phyloP scores from a whole-genome alignment of 1,284 basidiomycete species.

The Erythrobasidium hasegawianum region DNA sequence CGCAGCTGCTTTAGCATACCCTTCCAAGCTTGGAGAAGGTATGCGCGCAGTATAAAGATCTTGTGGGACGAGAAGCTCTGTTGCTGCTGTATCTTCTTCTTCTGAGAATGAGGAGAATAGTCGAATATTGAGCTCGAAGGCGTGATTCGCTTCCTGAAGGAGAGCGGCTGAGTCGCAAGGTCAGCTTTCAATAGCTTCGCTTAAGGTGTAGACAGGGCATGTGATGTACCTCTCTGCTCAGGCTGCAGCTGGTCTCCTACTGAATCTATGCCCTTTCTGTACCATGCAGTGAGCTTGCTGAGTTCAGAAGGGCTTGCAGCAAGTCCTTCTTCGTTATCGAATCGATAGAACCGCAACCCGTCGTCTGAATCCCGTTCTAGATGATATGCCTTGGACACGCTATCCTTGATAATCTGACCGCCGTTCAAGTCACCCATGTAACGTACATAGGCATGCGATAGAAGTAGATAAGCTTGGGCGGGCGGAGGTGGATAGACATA shows the following conservation, averaged over 20 bases:
- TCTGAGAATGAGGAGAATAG: slow-evolving; percentile 55
- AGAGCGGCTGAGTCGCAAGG: slow-evolving; percentile 53
- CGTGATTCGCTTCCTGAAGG: slow-evolving; percentile 63
- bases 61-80: background rate
- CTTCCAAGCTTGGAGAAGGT: slow-evolving; percentile 5
- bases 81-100: background rate
- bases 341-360: slow-evolving; percentile 66
- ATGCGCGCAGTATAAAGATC: slow-evolving; percentile 2
- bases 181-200: too few relatives aligned
- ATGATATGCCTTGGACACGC: slow-evolving; percentile 63
- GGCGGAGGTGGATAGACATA: slow-evolving; percentile 50
- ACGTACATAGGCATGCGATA: slow-evolving; percentile 77
- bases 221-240: slow-evolving; percentile 58
- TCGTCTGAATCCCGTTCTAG: slow-evolving; percentile 54
- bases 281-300: slow-evolving; percentile 72
- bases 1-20: slow-evolving; percentile 8
- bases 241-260: slow-evolving; percentile 57
- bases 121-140: slow-evolving; percentile 65
- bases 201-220: background rate
- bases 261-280: slow-evolving; percentile 66
- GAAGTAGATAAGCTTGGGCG: slow-evolving; percentile 57
- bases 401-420: slow-evolving; percentile 67
- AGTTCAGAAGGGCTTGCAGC: slow-evolving; percentile 56
- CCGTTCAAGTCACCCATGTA: slow-evolving; percentile 83
- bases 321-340: slow-evolving; percentile 52